Percentiles rank a stretch among this genome's conserved stretches.
phyloP scores from a whole-genome alignment of 352 stramenopile genomes.

The Phytophthora tentaculata region DNA sequence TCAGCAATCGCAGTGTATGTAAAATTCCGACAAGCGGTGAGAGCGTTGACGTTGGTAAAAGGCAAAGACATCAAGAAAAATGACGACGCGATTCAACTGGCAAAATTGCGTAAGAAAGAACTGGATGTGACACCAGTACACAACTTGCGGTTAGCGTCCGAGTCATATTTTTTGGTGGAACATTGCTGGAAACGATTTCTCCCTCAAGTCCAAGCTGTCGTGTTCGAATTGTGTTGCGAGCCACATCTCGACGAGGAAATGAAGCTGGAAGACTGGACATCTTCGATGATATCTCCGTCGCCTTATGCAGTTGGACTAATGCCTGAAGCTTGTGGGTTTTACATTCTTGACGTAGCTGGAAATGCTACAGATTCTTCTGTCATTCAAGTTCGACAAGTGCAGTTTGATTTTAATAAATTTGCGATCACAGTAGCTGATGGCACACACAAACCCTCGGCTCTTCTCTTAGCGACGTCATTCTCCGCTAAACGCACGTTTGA shows the following conservation, averaged over 20 bases:
- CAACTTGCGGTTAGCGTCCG: conserved; percentile 35
- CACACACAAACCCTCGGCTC: conserved; percentile 49
- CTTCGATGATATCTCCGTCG: conserved; percentile 16
- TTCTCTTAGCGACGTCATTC: conserved; percentile 56
- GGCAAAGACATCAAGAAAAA: conserved; percentile 55
- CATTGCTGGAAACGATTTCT: conserved; percentile 66
- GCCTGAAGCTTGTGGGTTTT: conserved; percentile 55
- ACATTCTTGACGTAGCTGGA: conserved; percentile 43
- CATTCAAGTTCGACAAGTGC: conserved; percentile 56
- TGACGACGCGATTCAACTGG: conserved; percentile 47
- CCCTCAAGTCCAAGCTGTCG: conserved; percentile 60
- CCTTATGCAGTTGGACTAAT: conserved; percentile 47
- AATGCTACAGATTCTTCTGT: conserved; percentile 5
- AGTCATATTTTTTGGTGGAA: conserved; percentile 48
- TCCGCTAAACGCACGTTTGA: conserved; percentile 46
- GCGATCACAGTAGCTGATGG: conserved; percentile 59
- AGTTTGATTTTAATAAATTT: conserved; percentile 66
- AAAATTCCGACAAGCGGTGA: conserved; percentile 60
- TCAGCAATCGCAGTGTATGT: conserved; percentile 52
- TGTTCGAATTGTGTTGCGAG: conserved; percentile 68
- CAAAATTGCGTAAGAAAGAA: conserved; percentile 35
- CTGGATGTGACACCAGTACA: conserved; percentile 47
- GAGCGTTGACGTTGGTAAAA: conserved; percentile 51
- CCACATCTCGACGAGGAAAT: conserved; percentile 50
- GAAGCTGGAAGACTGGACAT: conserved; percentile 52